Evolutionary conservation across 176 grass and related monocot genomes (phyloP).

Genomic region (Rhynchospora tenuis): DNA sequence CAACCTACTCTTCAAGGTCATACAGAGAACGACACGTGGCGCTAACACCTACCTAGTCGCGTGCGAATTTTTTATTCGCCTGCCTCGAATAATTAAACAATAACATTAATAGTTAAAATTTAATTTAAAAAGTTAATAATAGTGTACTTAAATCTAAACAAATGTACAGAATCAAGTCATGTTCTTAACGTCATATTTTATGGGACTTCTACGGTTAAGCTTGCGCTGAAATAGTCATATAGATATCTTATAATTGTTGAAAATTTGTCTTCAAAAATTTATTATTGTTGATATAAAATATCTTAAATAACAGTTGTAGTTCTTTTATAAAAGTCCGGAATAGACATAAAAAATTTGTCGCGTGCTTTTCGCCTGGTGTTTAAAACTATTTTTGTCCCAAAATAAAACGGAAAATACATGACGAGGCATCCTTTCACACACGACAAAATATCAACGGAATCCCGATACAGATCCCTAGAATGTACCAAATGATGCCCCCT

Average conservation of each 20-base stretch:
- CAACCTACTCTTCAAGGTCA: neutral
- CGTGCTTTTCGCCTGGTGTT: neutral
- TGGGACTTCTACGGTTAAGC: neutral
- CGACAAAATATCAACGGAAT: conserved; percentile 4
- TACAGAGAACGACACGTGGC: conserved; percentile 21
- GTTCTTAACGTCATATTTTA: neutral
- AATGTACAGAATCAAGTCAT: no score
- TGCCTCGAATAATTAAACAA: neutral
- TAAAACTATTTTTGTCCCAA: neutral
- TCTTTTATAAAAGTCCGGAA: neutral
- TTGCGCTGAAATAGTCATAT: neutral
- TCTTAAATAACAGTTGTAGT: neutral
- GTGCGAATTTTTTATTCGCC: neutral
- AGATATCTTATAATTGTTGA: neutral
- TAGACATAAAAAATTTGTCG: neutral
- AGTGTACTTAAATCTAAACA: neutral
- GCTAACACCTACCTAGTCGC: neutral
- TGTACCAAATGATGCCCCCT: neutral
- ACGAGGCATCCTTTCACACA: neutral
- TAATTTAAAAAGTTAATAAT: neutral
- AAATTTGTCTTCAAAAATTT: neutral
- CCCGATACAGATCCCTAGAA: conserved; percentile 11
- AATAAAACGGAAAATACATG: neutral
- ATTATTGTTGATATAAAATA: neutral
- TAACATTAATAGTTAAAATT: neutral